Conservation (phyloP, 768 basidiomycete species). For the Cubamyces lactineus region DNA sequence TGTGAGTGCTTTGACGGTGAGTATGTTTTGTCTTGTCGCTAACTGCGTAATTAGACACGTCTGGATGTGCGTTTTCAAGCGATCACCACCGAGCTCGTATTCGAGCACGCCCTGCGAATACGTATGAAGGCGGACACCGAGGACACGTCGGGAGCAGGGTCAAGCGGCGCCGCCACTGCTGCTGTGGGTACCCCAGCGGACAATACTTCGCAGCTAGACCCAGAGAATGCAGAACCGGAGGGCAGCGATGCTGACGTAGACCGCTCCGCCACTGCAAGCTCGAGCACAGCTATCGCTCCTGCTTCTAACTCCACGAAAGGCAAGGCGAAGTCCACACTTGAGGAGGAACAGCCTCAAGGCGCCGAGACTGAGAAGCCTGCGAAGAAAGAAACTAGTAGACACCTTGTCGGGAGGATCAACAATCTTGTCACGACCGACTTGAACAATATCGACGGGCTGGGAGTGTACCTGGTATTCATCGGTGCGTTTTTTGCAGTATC, state of each 20-base stretch:
- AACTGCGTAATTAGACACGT: constrained; percentile 36
- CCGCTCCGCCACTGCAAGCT: not conserved
- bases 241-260: constrained; percentile 13
- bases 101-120: constrained; percentile 63
- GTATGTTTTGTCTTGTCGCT: too few species aligned
- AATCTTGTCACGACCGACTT: constrained; percentile 73
- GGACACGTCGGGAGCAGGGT: not conserved
- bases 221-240: not conserved
- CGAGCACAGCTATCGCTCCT: constrained; percentile 8
- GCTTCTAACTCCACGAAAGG: not conserved
- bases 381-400: constrained; percentile 32
- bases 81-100: constrained; percentile 55
- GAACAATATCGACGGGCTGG: constrained; percentile 24
- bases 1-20: constrained; percentile 30
- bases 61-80: constrained; percentile 54
- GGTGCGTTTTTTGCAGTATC: constrained; percentile 41
- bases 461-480: constrained; percentile 8
- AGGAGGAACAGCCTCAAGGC: too few species aligned
- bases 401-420: constrained; percentile 77
- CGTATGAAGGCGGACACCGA: constrained; percentile 54
- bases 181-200: constrained; percentile 24
- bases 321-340: constrained; percentile 3
- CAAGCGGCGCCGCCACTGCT: constrained; percentile 24
- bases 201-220: constrained; percentile 17
- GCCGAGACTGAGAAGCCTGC: not conserved